Conservation (phyloP, 2,329 filamentous ascomycete species). For the Ophiostoma perfectum region DNA sequence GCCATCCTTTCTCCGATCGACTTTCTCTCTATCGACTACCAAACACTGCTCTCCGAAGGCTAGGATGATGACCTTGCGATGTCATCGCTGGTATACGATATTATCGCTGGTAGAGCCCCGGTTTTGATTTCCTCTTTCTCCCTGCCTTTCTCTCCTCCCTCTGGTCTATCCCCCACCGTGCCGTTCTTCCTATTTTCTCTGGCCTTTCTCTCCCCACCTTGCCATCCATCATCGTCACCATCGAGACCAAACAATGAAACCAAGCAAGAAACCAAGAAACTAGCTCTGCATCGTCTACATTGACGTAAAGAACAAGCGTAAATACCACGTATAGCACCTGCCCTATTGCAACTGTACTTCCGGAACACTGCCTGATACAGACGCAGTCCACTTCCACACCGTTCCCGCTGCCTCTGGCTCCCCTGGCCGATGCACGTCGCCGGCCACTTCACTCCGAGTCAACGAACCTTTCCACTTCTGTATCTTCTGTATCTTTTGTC, state of each 20-base stretch:
- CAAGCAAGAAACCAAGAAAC: background rate
- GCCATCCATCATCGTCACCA: background rate
- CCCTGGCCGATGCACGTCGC: slow-evolving; percentile 5
- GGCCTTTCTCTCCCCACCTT: background rate
- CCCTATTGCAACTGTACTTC: background rate
- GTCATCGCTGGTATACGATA: background rate
- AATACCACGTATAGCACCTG: slow-evolving; percentile 5
- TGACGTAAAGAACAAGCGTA: background rate
- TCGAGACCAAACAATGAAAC: background rate
- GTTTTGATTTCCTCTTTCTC: background rate
- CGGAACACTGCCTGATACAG: background rate
- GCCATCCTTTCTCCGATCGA: background rate
- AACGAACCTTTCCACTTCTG: background rate
- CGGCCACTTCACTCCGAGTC: slow-evolving; percentile 3
- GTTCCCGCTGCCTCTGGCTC: background rate
- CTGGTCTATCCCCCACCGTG: background rate
- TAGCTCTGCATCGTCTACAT: background rate
- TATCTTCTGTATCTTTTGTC: background rate
- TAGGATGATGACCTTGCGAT: background rate
- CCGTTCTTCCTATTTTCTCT: background rate
- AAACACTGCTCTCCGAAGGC: background rate
- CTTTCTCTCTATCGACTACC: background rate
- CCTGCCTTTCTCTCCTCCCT: background rate
- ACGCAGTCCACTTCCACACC: background rate
- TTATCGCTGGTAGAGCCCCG: background rate